Evolutionary conservation across 108 stramenopile genomes (phyloP).

Genomic region (Fragilaria crotonensis): DNA sequence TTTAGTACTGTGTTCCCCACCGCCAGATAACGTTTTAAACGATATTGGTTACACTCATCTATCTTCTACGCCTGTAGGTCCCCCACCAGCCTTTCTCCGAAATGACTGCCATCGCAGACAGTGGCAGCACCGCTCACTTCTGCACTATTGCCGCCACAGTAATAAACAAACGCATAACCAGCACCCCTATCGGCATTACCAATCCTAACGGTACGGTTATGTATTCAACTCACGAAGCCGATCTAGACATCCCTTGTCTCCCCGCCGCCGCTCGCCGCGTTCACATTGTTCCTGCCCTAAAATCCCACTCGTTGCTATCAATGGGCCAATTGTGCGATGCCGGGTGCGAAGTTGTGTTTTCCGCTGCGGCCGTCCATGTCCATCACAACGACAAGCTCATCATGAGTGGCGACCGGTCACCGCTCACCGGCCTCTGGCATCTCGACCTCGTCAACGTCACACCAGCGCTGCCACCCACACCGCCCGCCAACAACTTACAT

Average conservation of each 20-base stretch:
- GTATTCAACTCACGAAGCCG: no score
- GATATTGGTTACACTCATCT: no score
- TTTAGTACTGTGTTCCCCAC: no score
- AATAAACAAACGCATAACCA: conserved; percentile 1
- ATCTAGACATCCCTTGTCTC: no score
- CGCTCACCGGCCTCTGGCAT: neutral
- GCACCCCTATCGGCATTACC: no score
- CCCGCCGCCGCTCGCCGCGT: no score
- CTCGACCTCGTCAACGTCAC: neutral
- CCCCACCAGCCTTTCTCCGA: no score
- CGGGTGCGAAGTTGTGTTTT: conserved; percentile 9
- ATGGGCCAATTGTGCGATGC: conserved; percentile 15
- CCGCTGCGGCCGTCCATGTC: neutral
- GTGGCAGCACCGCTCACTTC: conserved; percentile 12
- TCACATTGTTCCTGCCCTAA: no score
- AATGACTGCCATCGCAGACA: conserved; percentile 11
- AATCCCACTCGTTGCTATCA: conserved; percentile 5
- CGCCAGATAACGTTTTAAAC: no score
- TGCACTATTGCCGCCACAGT: neutral
- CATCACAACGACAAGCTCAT: neutral
- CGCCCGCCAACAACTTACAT: neutral
- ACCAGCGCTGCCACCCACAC: neutral
- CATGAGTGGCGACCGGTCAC: neutral
- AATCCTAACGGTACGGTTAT: no score
- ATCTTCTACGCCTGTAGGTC: no score